Evolutionary conservation across 164 flowering plant species (phyloP).

Genomic region (Buxus sempervirens): DNA sequence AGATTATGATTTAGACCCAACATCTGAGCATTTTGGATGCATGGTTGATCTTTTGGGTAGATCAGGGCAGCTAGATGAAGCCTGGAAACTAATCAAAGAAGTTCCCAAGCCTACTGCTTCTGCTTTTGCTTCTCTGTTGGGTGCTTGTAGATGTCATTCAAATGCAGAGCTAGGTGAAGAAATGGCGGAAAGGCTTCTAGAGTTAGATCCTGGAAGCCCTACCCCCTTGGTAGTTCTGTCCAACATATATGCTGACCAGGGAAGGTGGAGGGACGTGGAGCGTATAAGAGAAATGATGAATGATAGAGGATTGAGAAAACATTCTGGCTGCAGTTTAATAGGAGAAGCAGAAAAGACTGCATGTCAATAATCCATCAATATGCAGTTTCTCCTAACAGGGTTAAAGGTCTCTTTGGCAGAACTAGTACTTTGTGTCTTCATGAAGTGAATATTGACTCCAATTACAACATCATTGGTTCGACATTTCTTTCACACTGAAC

Average conservation of each 20-base stretch:
- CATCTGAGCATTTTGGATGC: slow-evolving; percentile 46
- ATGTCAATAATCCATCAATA: neutral
- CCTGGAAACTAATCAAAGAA: slow-evolving; percentile 38
- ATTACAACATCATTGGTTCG: slow-evolving; percentile 31
- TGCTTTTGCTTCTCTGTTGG: slow-evolving; percentile 56
- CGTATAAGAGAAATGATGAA: slow-evolving; percentile 46
- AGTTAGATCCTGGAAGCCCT: slow-evolving; percentile 59
- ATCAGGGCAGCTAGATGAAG: slow-evolving; percentile 57
- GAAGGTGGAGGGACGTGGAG: slow-evolving; percentile 65
- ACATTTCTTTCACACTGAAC: slow-evolving; percentile 48
- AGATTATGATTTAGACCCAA: slow-evolving; percentile 44
- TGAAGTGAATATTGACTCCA: slow-evolving; percentile 8
- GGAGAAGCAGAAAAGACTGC: slow-evolving; percentile 9
- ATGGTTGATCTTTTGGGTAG: slow-evolving; percentile 73
- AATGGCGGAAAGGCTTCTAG: slow-evolving; percentile 44
- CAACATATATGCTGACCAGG: slow-evolving; percentile 57
- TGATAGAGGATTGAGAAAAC: slow-evolving; percentile 40
- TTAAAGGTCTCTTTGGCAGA: neutral
- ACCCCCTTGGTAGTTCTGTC: slow-evolving; percentile 55
- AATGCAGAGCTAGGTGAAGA: slow-evolving; percentile 57
- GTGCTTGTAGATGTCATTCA: slow-evolving; percentile 46
- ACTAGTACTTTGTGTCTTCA: neutral
- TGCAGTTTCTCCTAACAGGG: neutral
- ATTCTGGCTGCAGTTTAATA: slow-evolving; percentile 45
- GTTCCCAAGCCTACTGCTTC: slow-evolving; percentile 42